Evolutionary conservation across 164 flowering plant genomes (phyloP), one percentile per base, ranked within the genome.

Genomic region (Saururus chinensis): DNA sequence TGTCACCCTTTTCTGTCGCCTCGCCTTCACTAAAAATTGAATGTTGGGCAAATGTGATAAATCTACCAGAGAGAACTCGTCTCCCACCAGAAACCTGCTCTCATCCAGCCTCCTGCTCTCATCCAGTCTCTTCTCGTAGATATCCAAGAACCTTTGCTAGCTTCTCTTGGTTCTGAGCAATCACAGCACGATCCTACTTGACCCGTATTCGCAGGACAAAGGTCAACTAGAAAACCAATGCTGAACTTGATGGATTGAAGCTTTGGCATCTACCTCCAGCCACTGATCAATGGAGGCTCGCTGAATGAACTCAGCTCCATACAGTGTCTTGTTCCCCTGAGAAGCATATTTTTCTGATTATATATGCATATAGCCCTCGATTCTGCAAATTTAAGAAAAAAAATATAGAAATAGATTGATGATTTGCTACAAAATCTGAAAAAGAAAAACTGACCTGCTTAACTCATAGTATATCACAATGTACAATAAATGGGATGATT

Each of bases 321-420:
- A 86, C 53, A 88, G 70, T 1, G 69, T 68, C 65, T 64, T 77
- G 76, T 79, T 88, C 35, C 93, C 97, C 52, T 75, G 76, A 11
- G 68, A 62, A 5, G 77, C 55, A 63, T 83, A 72, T 54, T 86
- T 86, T 42, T 90, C 88, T 7, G 80, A 72, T 9, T 30, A 69
- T 88, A 90, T 40, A 92, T 73, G 64, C 89, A 84, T 56, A 91
- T 91, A 11, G 97, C 81, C 65, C 97, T 78, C 0, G 97, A 91
- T 57, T 91, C 95, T 90, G 74, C 52, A 25, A 40, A 59, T 7
- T 14, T 19, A 40, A 13, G 10, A 25, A 23, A n/a, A n/a, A n/a
- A n/a, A n/a, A n/a, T n/a, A n/a, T n/a, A n/a, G n/a, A n/a, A n/a
- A n/a, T n/a, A n/a, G n/a, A n/a, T n/a, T n/a, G n/a, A n/a, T n/a